Evolutionary conservation across 148 eudicot genomes (phyloP).

Genomic region (Polygonum maritimum): DNA sequence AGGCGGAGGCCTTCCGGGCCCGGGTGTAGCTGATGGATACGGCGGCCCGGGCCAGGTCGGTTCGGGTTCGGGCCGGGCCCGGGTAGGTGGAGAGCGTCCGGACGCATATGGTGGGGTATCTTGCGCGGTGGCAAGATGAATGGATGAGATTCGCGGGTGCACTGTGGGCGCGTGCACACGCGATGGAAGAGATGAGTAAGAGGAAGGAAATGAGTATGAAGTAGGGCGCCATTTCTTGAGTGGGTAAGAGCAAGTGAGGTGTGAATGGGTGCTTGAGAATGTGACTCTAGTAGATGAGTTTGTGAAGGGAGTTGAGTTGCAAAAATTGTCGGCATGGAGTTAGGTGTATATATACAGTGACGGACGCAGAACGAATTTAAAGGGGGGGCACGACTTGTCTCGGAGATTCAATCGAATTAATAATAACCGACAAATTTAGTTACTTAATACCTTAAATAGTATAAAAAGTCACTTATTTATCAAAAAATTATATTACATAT

Average conservation of each 20-base stretch:
- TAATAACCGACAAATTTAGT: too few species aligned
- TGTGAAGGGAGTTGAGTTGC: not conserved
- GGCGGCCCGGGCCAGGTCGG: slow-evolving; percentile 42
- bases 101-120: slow-evolving; percentile 45
- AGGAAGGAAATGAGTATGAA: slow-evolving; percentile 9
- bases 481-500: too few species aligned
- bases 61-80: slow-evolving; percentile 28
- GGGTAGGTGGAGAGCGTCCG: slow-evolving; percentile 43
- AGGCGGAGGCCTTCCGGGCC: slow-evolving; percentile 23
- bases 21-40: slow-evolving; percentile 37
- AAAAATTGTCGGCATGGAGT: slow-evolving; percentile 2
- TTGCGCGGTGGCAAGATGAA: slow-evolving; percentile 44
- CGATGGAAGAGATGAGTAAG: slow-evolving; percentile 7
- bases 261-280: not conserved
- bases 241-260: not conserved
- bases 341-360: not conserved
- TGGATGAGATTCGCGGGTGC: slow-evolving; percentile 21
- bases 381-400: too few species aligned
- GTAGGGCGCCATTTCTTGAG: not conserved
- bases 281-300: not conserved
- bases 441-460: too few species aligned
- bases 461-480: too few species aligned
- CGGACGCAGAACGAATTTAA: too few species aligned
- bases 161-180: not conserved
- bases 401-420: too few species aligned